phyloP scores from a whole-genome alignment of 805 yeast genomes.

The Pichia ethanolica region DNA sequence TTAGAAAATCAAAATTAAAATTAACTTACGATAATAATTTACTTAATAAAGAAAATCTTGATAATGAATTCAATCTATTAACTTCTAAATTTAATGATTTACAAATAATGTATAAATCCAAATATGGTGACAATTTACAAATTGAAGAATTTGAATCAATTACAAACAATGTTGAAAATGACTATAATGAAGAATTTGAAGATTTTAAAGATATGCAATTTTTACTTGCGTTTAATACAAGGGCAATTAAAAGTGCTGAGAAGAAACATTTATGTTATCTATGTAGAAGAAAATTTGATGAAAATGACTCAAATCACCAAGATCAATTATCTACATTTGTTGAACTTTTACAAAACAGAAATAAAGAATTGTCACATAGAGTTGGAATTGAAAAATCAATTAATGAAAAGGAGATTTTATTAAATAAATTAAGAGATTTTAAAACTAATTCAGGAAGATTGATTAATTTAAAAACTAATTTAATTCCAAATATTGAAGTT shows the following conservation, averaged over 20 bases:
- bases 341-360: constrained; percentile 19
- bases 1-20: constrained; percentile 7
- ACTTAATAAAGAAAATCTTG: background rate
- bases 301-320: constrained; percentile 14
- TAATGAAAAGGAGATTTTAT: constrained; percentile 23
- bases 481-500: constrained; percentile 14
- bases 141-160: constrained; percentile 43
- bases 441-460: constrained; percentile 22
- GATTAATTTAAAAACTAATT: constrained; percentile 23
- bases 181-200: constrained; percentile 52
- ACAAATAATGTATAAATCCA: constrained; percentile 11
- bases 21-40: background rate
- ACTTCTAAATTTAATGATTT: background rate
- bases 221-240: constrained; percentile 58
- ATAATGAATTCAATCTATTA: background rate
- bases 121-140: constrained; percentile 30
- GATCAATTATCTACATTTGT: constrained; percentile 16
- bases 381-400: constrained; percentile 16
- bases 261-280: constrained; percentile 54
- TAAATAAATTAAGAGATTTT: constrained; percentile 23
- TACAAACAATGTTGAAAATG: constrained; percentile 50
- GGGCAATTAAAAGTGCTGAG: constrained; percentile 61
- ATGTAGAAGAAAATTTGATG: constrained; percentile 62
- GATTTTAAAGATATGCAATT: constrained; percentile 63
- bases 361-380: constrained; percentile 14